Evolutionary conservation across 75 land plant species (phyloP), one percentile per base, ranked within the genome.

Genomic region (Ceratopteris richardii): DNA sequence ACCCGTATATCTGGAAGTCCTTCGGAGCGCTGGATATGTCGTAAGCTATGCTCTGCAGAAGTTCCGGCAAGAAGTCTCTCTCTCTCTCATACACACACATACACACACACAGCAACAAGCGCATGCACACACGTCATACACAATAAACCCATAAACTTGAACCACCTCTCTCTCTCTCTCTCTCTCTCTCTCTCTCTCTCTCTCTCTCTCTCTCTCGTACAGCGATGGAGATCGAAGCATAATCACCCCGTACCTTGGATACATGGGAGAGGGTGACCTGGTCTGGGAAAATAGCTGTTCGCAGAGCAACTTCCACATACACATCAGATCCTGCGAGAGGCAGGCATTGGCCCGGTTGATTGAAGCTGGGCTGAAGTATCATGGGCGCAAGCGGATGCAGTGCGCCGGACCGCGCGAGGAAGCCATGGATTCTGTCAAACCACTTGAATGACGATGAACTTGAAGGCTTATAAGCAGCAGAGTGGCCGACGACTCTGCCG

Each of bases 341-440:
- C 26, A 95, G 73, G 64, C 99, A 95, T 65, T 84, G 79, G 7
- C 99, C 99, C 54, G 99, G 99, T 64, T 95, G 84, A 29, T 97
- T 97, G 70, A 90, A 95, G 56, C 99, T 90, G 11, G 99, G 99
- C 37, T 78, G 79, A 54, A 95, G 52, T 64, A 95, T 74, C 54
- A 78, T 84, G 6, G 67, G 50, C 0, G 99, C 83, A 33, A 65
- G 47, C n/a, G 62, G 51, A 69, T 80, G 83, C 30, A 29, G 52
- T 3, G 60, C 53, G 43, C 29, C 0, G 39, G 30, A 23, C 26
- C 42, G 24, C 13, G 7, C 7, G 29, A 52, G 14, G 12, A 11
- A 52, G 54, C 28, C 27, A 6, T 4, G 54, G 7, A 13, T 23
- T 26, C 29, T 22, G 24, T 22, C 16, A 13, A 23, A 2, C 65